These are phyloP conservation scores for Claviceps fusiformis DNA, from an alignment of 2,329 filamentous ascomycete genomes.

Conservation along the genomic window DNA sequence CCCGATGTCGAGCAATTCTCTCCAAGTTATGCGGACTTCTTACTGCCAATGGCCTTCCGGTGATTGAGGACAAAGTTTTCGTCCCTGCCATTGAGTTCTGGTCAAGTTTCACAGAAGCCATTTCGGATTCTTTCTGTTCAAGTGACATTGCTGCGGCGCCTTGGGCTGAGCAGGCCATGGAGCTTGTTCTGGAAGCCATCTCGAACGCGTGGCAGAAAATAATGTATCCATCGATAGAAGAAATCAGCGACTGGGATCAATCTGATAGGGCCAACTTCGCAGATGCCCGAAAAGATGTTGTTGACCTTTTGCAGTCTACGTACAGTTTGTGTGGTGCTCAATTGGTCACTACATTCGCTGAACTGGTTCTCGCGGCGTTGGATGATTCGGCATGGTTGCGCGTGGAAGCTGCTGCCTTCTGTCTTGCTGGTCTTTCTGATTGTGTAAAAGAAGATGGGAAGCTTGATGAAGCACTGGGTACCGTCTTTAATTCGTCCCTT, in stretches of 20 bases:
- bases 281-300: conserved; percentile 65
- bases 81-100: conserved; percentile 68
- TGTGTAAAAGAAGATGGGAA: conserved; percentile 43
- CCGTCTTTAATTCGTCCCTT: conserved; percentile 48
- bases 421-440: conserved; percentile 53
- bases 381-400: conserved; percentile 39
- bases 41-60: conserved; percentile 50
- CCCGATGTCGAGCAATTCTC: conserved; percentile 40
- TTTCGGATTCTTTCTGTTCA: conserved; percentile 43
- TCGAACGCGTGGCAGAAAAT: conserved; percentile 57
- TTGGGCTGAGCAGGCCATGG: conserved; percentile 47
- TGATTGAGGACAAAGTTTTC: conserved; percentile 62
- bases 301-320: conserved; percentile 60
- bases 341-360: conserved; percentile 43
- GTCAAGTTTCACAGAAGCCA: conserved; percentile 60
- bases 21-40: conserved; percentile 51
- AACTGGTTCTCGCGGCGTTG: conserved; percentile 38
- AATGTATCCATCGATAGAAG: conserved; percentile 46
- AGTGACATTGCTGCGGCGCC: conserved; percentile 29
- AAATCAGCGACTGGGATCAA: conserved; percentile 54
- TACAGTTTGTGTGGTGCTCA: conserved; percentile 47
- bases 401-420: conserved; percentile 48
- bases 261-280: conserved; percentile 53
- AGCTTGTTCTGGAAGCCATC: conserved; percentile 48
- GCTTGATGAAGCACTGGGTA: conserved; percentile 44